A percentile compares a stretch with the other conserved stretches of the same genome.
Evolutionary conservation across 495 filamentous ascomycete genomes (phyloP).

Genomic region (Penicillium pancosmium): DNA sequence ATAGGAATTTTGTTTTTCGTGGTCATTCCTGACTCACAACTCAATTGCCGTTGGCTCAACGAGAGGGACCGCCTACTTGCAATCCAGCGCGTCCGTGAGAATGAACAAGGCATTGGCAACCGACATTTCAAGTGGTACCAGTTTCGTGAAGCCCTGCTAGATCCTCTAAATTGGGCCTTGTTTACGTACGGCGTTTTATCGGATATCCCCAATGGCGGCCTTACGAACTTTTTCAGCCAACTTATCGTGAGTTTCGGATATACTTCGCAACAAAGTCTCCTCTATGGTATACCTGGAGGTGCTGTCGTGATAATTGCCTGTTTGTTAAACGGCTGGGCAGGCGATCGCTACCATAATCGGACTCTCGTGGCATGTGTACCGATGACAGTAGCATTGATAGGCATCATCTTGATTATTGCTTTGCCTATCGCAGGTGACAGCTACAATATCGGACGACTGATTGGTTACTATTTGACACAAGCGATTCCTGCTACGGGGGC

Average conservation of each 20-base stretch:
- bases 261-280: background rate
- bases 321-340: background rate
- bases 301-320: background rate
- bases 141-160: conserved; percentile 53
- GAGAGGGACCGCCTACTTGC: conserved; percentile 59
- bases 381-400: conserved; percentile 37
- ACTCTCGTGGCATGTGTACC: conserved; percentile 34
- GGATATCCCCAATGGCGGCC: conserved; percentile 64
- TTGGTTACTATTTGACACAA: conserved; percentile 31
- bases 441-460: conserved; percentile 53
- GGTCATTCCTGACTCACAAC: conserved; percentile 65
- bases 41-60: conserved; percentile 64
- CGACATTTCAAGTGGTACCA: conserved; percentile 64
- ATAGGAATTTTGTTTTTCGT: conserved; percentile 60
- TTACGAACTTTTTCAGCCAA: conserved; percentile 70
- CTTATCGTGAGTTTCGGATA: conserved; percentile 21
- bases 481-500: background rate
- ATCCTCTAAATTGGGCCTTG: conserved; percentile 64
- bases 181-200: conserved; percentile 57
- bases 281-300: background rate
- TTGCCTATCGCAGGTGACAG: conserved; percentile 49
- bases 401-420: conserved; percentile 64
- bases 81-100: conserved; percentile 58
- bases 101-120: conserved; percentile 66
- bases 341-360: background rate